These are phyloP conservation scores for Tetrapisispora iriomotensis DNA, from an alignment of 805 yeast species.

Conservation along the genomic window DNA sequence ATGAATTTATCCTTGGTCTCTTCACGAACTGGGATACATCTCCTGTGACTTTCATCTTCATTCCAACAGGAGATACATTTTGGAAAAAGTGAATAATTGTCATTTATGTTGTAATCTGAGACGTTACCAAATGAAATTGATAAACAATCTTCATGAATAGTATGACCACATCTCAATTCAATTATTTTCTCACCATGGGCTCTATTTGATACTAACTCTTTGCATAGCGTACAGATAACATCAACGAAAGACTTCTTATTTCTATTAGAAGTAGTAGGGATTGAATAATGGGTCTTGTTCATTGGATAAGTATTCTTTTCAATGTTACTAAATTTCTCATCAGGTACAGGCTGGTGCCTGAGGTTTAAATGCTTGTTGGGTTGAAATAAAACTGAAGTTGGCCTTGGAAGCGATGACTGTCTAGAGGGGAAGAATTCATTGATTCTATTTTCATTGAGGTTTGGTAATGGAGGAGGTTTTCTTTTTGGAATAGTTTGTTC, in stretches of 20 bases:
- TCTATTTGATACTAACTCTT: conserved; percentile 39
- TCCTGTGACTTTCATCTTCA: conserved; percentile 6
- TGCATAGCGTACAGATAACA: conserved; percentile 35
- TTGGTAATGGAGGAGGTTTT: not conserved
- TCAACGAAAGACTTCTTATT: conserved; percentile 21
- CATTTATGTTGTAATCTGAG: conserved; percentile 3
- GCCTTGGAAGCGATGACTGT: conserved; percentile 24
- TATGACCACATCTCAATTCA: conserved; percentile 45
- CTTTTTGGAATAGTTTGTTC: not conserved
- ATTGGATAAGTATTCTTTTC: too few species aligned
- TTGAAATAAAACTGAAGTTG: conserved; percentile 6
- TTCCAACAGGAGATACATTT: conserved; percentile 16
- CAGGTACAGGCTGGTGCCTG: too few species aligned
- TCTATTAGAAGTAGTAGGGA: not conserved
- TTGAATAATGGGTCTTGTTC: too few species aligned
- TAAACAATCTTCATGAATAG: conserved; percentile 51
- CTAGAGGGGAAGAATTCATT: conserved; percentile 12
- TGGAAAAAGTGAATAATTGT: conserved; percentile 22
- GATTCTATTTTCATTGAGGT: not conserved
- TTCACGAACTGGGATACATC: conserved; percentile 23
- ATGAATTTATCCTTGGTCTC: conserved; percentile 21
- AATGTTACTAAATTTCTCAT: not conserved
- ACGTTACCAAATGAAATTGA: conserved; percentile 29
- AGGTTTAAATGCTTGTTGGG: too few species aligned
- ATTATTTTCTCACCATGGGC: conserved; percentile 37